Conservation (phyloP, 2,329 filamentous ascomycete genomes). For the Ophiosphaerella narmari region DNA sequence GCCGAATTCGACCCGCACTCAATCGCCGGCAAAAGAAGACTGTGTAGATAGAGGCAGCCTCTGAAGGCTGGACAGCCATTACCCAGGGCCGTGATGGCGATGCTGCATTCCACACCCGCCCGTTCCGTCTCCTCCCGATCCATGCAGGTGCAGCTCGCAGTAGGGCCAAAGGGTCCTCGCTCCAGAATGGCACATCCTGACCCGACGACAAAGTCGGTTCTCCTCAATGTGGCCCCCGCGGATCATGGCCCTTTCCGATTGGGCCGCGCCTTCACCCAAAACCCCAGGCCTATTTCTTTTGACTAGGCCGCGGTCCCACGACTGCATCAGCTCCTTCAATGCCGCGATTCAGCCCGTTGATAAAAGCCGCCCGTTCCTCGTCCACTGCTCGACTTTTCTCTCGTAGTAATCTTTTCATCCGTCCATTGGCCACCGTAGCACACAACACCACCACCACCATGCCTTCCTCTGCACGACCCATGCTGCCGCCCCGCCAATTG, state of each 20-base stretch:
- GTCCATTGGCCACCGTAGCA: constrained; percentile 43
- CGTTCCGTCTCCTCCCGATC: constrained; percentile 1
- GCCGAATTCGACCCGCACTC: neutral
- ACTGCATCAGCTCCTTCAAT: constrained; percentile 40
- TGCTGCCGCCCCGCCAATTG: constrained; percentile 41
- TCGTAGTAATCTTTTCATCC: constrained; percentile 18
- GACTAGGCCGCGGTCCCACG: constrained; percentile 34
- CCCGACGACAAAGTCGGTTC: constrained; percentile 8
- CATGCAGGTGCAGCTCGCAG: neutral
- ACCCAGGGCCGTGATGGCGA: no score
- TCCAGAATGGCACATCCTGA: neutral
- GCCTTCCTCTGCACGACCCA: constrained; percentile 45
- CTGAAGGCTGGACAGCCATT: no score
- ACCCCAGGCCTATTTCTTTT: constrained; percentile 32
- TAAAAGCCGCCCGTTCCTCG: constrained; percentile 40
- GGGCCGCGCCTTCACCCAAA: constrained; percentile 12
- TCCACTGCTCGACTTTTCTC: constrained; percentile 20
- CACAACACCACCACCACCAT: constrained; percentile 21
- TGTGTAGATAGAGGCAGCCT: no score
- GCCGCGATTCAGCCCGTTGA: constrained; percentile 38
- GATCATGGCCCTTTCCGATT: constrained; percentile 31
- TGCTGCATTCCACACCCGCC: neutral
- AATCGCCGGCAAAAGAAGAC: neutral
- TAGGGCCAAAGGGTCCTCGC: neutral
- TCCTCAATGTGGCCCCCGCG: constrained; percentile 16